Base-by-base conservation (phyloP, 208 protist species). In the Wallacemonas rigidus region DNA sequence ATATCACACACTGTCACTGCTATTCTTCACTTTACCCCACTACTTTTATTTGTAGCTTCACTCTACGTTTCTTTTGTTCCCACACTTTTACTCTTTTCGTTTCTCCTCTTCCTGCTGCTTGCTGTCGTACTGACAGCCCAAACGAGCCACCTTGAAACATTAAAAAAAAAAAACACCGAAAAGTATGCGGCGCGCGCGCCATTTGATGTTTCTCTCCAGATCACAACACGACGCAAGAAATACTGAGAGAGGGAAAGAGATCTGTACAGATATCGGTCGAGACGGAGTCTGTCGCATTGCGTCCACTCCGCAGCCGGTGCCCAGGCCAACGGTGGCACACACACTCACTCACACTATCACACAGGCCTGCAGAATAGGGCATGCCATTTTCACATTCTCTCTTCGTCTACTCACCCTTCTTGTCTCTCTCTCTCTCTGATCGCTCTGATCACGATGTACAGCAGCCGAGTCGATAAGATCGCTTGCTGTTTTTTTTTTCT, bases 1-100 rank as follows among this genome's bases (percentile, higher is more conserved):
- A 26, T 26, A 50, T 50, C 45, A 6, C 45, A 6, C 45, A 50
- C 45, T 12, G 8, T 69, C 53, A 54, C 44, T 70, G 17, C 17
- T 70, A 58, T 70, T 70, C 48, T 70, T 38, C n/a, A 14, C 73
- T 81, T 77, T 43, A 3, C 55, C 55, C 43, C 47, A 54, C 55
- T 53, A 17, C 62, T 54, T 81, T 72, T 61, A 1, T 67, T 80
- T 67, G 38, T n/a, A 26, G 0, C 39, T 64, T 53, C 67, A 57
- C 53, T 40, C 43, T 2, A 17, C 67, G 17, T 60, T 36, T 43
- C 69, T 65, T 71, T 71, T 77, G 71, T 60, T 57, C 57, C 57
- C 6, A 7, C 53, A 1, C 53, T 58, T 8, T n/a, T 58, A 58
- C 53, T 58, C 7, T 58, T 58, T 14, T 67, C 65, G 7, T 77